phyloP scores from a whole-genome alignment of 352 stramenopile genomes.

The Peronospora belbahrii region DNA sequence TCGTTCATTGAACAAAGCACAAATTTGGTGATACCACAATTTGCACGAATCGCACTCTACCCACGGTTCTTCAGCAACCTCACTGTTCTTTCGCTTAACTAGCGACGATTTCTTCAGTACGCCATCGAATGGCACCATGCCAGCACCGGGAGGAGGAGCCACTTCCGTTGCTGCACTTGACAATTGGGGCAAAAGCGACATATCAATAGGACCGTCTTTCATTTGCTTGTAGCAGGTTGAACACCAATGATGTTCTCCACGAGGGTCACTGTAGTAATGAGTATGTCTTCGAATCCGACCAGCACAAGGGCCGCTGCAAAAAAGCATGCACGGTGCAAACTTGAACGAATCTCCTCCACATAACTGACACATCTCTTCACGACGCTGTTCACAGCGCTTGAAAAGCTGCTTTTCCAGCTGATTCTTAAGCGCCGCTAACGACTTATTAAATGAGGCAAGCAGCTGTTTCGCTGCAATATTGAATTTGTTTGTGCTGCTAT shows the following conservation, averaged over 20 bases:
- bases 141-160: conserved; percentile 15
- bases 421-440: conserved; percentile 57
- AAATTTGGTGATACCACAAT: conserved; percentile 99
- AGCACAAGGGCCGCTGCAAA: conserved; percentile 80
- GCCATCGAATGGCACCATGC: conserved; percentile 36
- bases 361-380: conserved; percentile 85
- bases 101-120: conserved; percentile 91
- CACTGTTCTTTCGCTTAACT: conserved; percentile 97
- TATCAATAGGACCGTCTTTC: conserved; percentile 89
- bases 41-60: conserved; percentile 98
- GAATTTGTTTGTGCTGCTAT: conserved; percentile 86
- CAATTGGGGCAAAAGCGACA: conserved; percentile 74
- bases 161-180: conserved; percentile 52
- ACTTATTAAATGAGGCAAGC: conserved; percentile 65
- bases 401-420: conserved; percentile 81
- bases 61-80: conserved; percentile 96
- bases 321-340: conserved; percentile 86
- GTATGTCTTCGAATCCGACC: conserved; percentile 80
- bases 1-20: conserved; percentile 98
- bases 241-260: conserved; percentile 82
- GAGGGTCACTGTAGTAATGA: conserved; percentile 82
- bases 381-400: conserved; percentile 72
- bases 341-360: conserved; percentile 87
- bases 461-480: conserved; percentile 81
- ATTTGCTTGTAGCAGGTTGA: conserved; percentile 87